Evolutionary conservation across 768 basidiomycete species (phyloP).

Genomic region (Lactifluus subvellereus): DNA sequence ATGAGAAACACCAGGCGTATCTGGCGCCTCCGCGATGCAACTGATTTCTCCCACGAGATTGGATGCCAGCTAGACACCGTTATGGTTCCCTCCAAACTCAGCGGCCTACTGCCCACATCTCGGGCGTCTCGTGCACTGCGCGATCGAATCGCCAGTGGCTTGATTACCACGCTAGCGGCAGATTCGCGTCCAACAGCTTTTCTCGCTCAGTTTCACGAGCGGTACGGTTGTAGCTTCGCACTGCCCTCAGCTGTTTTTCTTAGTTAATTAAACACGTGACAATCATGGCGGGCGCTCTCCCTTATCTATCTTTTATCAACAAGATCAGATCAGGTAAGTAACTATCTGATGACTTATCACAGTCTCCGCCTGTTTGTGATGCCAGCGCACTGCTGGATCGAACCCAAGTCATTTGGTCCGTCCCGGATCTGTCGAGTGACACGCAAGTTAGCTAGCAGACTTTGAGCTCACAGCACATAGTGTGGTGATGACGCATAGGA

Average conservation of each 20-base stretch:
- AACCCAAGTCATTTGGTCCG: background rate
- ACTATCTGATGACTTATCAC: background rate
- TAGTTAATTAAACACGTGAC: background rate
- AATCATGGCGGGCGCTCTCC: background rate
- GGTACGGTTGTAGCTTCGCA: background rate
- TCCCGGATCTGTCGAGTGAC: background rate
- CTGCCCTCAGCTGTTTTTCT: no score
- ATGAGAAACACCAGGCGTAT: background rate
- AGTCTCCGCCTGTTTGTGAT: background rate
- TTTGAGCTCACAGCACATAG: background rate
- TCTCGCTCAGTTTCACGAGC: conserved; percentile 7
- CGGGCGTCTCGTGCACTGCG: background rate
- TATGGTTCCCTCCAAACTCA: background rate
- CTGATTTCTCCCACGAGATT: background rate
- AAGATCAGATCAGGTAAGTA: background rate
- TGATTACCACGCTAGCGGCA: background rate
- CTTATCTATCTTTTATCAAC: background rate
- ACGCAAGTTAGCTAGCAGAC: background rate
- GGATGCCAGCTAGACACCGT: background rate
- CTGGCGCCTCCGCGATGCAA: background rate
- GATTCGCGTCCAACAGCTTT: conserved; percentile 1
- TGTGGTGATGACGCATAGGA: background rate
- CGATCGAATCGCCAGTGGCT: background rate
- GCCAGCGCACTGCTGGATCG: conserved; percentile 8
- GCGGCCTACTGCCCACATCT: background rate